phyloP scores from a whole-genome alignment of 2,329 filamentous ascomycete species.

The Fusarium liriodendri region DNA sequence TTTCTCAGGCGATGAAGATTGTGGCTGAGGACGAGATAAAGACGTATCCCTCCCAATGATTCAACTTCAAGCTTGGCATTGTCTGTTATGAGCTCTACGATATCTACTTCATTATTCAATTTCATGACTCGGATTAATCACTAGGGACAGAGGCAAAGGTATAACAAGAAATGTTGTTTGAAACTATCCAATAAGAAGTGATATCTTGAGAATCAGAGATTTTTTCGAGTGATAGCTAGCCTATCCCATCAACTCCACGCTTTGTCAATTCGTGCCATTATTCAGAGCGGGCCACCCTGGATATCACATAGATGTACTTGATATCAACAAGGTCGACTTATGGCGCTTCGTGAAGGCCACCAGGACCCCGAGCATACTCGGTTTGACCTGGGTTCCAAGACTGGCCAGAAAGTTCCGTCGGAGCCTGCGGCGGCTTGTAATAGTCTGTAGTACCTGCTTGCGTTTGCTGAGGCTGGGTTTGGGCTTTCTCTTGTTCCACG shows the following conservation, averaged over 20 bases:
- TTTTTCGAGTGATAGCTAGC: not conserved
- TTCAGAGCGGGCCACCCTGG: not conserved
- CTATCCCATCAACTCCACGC: not conserved
- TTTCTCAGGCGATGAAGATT: too few species aligned
- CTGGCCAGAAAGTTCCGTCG: slow-evolving; percentile 25
- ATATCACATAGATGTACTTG: not conserved
- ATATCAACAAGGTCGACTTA: not conserved
- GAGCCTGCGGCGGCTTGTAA: slow-evolving; percentile 19
- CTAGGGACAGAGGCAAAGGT: too few species aligned
- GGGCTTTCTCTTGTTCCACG: not conserved
- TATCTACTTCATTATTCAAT: not conserved
- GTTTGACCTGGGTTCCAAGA: slow-evolving; percentile 17
- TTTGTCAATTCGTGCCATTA: not conserved
- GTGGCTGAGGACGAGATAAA: not conserved
- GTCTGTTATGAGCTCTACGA: not conserved
- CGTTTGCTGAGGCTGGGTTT: slow-evolving; percentile 12
- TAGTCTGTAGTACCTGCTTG: slow-evolving; percentile 1
- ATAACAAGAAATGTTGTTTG: not conserved
- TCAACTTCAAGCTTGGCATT: not conserved
- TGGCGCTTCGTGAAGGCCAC: slow-evolving; percentile 31
- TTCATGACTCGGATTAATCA: too few species aligned
- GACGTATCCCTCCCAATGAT: not conserved
- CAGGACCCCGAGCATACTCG: slow-evolving; percentile 9
- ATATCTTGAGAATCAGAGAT: not conserved
- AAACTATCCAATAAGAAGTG: not conserved